Base-by-base conservation (phyloP, 768 basidiomycete species). In the Amanita pallidorosea region DNA sequence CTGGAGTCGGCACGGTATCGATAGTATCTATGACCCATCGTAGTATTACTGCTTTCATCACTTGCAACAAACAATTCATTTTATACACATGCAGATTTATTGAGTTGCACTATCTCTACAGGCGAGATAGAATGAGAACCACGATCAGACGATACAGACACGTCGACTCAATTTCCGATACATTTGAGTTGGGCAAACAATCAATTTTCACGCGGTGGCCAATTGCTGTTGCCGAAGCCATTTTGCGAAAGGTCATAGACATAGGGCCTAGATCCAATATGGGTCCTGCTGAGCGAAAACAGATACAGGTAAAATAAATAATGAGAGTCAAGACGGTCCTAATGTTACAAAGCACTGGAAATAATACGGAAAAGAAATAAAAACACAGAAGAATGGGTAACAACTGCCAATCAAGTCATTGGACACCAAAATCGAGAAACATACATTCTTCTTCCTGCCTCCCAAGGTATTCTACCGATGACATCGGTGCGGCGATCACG, bases 361-460 rank as follows among this genome's bases (percentile, higher is more conserved):
- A 58, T 58, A 55, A 38, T 48, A 54, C 54, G 38, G 57, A 36
- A 55, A 43, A 56, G 38, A 58, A 27, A 57, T 52, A 56, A 53
- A 54, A 47, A 20, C 44, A 38, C 45, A 48, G 23, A 56, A 49
- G 52, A 41, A 37, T 15, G 53, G 34, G 23, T 27, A 23, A 50
- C 44, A 23, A 50, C 44, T 52, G 34, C 43, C 25, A 56, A 29
- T 44, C 25, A 45, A 47, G 9, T 45, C 42, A 44, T 43, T 37
- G 41, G 45, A 33, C 38, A 45, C 53, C 46, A 49, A 18, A 41
- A 44, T 18, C 23, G 35, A 44, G 15, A 46, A 29, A 33, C 20
- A 47, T 13, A 5, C 45, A 18, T 33, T 42, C 45, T 33, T 42
- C 45, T 55, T 48, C 37, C 25, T 46, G 11, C 43, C 41, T 34